Conservation (phyloP, 2,329 filamentous ascomycete genomes). For the Stemphylium beticola region DNA sequence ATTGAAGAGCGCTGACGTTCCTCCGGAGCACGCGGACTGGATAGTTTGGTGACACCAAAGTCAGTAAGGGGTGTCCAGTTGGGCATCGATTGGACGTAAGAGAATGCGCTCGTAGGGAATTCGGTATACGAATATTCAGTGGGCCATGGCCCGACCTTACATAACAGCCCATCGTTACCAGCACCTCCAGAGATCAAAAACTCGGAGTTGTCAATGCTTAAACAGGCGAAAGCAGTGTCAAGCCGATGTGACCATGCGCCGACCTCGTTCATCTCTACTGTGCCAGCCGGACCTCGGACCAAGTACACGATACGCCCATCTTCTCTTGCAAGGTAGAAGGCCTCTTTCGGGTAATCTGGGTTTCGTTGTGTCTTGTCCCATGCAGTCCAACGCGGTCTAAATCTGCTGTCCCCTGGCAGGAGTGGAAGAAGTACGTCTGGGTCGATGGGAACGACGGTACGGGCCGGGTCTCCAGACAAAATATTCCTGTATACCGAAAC, state of each 20-base stretch:
- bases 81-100: slow-evolving; percentile 66
- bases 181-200: slow-evolving; percentile 81
- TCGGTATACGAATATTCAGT: slow-evolving; percentile 57
- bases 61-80: slow-evolving; percentile 65
- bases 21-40: slow-evolving; percentile 25
- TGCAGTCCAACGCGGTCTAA: slow-evolving; percentile 73
- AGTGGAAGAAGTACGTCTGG: slow-evolving; percentile 53
- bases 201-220: slow-evolving; percentile 59
- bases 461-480: slow-evolving; percentile 47
- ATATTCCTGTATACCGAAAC: slow-evolving; percentile 50
- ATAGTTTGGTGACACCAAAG: slow-evolving; percentile 42
- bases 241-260: slow-evolving; percentile 73
- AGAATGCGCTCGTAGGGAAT: slow-evolving; percentile 47
- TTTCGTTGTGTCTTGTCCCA: slow-evolving; percentile 81
- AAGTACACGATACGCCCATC: slow-evolving; percentile 81
- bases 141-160: slow-evolving; percentile 64
- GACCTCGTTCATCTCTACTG: slow-evolving; percentile 52
- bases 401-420: slow-evolving; percentile 44
- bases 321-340: slow-evolving; percentile 85
- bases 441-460: slow-evolving; percentile 20
- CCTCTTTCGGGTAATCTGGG: slow-evolving; percentile 67
- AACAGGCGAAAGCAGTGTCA: slow-evolving; percentile 78
- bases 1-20: slow-evolving; percentile 33
- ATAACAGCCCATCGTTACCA: slow-evolving; percentile 77
- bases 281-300: slow-evolving; percentile 61